Base-by-base conservation (phyloP, 805 yeast species). In the Maudiozyma turicensis region DNA sequence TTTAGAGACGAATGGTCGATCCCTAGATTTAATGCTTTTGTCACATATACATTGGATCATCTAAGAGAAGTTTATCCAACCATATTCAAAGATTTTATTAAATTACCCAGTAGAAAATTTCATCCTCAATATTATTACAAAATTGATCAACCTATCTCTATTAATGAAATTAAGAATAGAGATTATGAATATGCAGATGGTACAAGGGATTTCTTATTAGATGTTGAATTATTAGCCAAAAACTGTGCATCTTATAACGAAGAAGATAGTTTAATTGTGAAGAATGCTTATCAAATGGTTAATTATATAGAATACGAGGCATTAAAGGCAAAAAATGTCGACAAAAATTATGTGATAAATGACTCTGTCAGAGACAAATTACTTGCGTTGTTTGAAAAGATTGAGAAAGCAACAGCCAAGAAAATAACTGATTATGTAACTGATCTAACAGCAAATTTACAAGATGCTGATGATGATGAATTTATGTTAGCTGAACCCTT, bases 51-150 rank as follows among this genome's bases (percentile, higher is more conserved):
- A 5, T 45, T 66, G 14, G 65, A 65, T 47, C 53, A 55, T 14
- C 52, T 65, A 43, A 51, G 56, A 4, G 66, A 65, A 20, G 51
- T 58, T 13, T 59, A 63, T 49, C 56, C 55, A 40, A 48, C 47
- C n/a, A 50, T 65, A 35, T 66, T 66, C 45, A 67, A 74, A 54
- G 77, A 79, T 64, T 88, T 89, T 66, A 63, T 81, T 52, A 81
- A 78, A 55, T 72, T 88, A 38, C 96, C 96, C 7, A 75, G 84
- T 29, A 78, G 81, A 55, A 81, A 82, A 60, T 66, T 77, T 43
- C 87, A 85, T 59, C 89, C 96, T 0, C 95, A 87, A 61, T 89
- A 88, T 64, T 86, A 82, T 61, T 75, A 77, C 50, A 70, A 80
- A 48, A 80, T 86, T 43, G 67, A 71, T 47, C 67, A 68, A 26